Evolutionary conservation across 176 grass and related monocot genomes (phyloP).

Genomic region (Aechmea fasciata): DNA sequence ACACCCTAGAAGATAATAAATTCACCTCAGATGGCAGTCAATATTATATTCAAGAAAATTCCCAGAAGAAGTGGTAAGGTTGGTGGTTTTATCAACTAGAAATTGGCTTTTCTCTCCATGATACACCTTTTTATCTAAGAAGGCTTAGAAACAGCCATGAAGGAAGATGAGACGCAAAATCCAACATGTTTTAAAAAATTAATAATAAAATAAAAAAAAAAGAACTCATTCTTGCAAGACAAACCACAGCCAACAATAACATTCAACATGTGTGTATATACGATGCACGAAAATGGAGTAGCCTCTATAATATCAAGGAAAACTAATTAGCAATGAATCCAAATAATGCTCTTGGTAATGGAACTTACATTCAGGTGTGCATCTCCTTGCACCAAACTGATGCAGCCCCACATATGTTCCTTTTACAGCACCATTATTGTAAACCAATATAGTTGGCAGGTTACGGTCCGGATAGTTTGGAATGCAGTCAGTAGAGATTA

Average conservation of each 20-base stretch:
- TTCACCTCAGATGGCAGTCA: background rate
- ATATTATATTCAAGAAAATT: background rate
- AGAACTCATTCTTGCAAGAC: background rate
- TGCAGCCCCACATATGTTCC: constrained; percentile 72
- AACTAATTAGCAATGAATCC: background rate
- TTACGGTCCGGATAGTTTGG: constrained; percentile 85
- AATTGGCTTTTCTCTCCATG: background rate
- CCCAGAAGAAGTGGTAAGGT: background rate
- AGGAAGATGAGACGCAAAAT: background rate
- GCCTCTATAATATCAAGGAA: background rate
- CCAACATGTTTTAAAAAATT: background rate
- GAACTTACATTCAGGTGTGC: constrained; percentile 89
- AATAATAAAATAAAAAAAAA: background rate
- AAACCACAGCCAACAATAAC: background rate
- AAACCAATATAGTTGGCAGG: constrained; percentile 94
- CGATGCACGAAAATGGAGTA: constrained; percentile 1
- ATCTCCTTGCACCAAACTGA: constrained; percentile 71
- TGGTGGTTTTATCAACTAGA: background rate
- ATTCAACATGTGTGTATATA: background rate
- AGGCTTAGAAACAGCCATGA: background rate
- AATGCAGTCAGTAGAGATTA: constrained; percentile 91
- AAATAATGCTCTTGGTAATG: constrained; percentile 8
- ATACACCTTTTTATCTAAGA: background rate
- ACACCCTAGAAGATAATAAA: background rate
- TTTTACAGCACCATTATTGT: constrained; percentile 94